A percentile compares a stretch with the other conserved stretches of the same genome.
phyloP scores from a whole-genome alignment of 2,329 filamentous ascomycete genomes.

The Colletotrichum sidae region DNA sequence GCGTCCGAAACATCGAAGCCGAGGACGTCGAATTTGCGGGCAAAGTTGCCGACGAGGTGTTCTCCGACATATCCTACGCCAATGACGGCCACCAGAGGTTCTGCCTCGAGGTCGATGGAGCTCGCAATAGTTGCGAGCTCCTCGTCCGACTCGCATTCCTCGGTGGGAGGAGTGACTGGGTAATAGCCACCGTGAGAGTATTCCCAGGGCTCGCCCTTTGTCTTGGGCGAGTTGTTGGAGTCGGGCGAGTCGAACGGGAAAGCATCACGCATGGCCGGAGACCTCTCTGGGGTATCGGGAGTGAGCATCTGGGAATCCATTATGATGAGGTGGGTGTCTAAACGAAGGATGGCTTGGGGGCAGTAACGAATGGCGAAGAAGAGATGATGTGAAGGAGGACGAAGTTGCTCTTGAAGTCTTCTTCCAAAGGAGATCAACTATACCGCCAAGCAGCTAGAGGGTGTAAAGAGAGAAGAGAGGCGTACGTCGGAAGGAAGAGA shows the following conservation, averaged over 20 bases:
- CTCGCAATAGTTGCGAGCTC: slow-evolving; percentile 32
- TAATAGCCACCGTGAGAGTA: slow-evolving; percentile 32
- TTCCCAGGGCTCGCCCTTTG: slow-evolving; percentile 26
- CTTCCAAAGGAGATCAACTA: slow-evolving; percentile 23
- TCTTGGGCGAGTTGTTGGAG: slow-evolving; percentile 12
- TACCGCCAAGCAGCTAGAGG: slow-evolving; percentile 26
- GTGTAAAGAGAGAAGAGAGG: slow-evolving; percentile 21
- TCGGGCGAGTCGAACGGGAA: slow-evolving; percentile 25
- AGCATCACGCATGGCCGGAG: slow-evolving; percentile 23
- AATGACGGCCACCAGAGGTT: slow-evolving; percentile 59
- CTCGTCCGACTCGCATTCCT: slow-evolving; percentile 38
- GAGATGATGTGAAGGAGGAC: slow-evolving; percentile 7
- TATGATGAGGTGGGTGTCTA: slow-evolving; percentile 13
- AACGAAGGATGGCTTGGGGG: slow-evolving; percentile 14
- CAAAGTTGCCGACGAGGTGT: slow-evolving; percentile 59
- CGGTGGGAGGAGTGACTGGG: slow-evolving; percentile 37
- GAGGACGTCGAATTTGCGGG: slow-evolving; percentile 53
- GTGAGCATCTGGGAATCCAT: slow-evolving; percentile 33
- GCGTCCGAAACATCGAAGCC: slow-evolving; percentile 60
- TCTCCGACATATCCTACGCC: slow-evolving; percentile 66
- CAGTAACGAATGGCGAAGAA: slow-evolving; percentile 10
- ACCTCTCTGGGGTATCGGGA: slow-evolving; percentile 33
- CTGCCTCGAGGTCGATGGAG: slow-evolving; percentile 35
- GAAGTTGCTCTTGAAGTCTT: slow-evolving; percentile 29
- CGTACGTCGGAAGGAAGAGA: slow-evolving; percentile 14